Evolutionary conservation across 768 basidiomycete genomes (phyloP).

Genomic region (Scleroderma bovista): DNA sequence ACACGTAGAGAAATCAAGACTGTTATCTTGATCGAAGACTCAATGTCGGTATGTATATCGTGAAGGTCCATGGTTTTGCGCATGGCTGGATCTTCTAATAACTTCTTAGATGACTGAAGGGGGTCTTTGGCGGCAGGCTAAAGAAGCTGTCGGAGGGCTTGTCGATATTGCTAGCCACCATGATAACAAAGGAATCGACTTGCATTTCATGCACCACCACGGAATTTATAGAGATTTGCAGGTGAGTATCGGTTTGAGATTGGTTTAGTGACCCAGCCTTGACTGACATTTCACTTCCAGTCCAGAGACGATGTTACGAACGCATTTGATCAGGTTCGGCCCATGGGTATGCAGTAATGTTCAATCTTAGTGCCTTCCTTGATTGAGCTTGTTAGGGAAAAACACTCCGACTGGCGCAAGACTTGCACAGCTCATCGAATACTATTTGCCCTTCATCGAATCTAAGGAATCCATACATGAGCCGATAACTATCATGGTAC

Average conservation of each 20-base stretch:
- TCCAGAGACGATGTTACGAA: conserved; percentile 15
- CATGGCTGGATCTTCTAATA: too few species aligned
- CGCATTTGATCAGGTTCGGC: conserved; percentile 22
- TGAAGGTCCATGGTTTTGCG: too few species aligned
- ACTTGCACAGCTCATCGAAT: conserved; percentile 31
- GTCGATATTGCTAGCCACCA: conserved; percentile 32
- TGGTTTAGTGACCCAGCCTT: background rate
- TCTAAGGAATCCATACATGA: conserved; percentile 24
- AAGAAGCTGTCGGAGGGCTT: conserved; percentile 38
- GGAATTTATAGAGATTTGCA: conserved; percentile 25
- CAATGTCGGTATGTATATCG: too few species aligned
- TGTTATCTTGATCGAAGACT: too few species aligned
- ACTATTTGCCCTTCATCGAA: conserved; percentile 32
- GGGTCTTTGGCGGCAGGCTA: conserved; percentile 32
- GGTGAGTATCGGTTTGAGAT: conserved; percentile 1
- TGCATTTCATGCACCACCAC: conserved; percentile 36
- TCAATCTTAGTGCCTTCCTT: background rate
- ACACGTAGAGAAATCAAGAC: too few species aligned
- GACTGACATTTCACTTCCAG: conserved; percentile 6
- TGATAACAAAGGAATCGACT: conserved; percentile 34
- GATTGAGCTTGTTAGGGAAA: conserved; percentile 12
- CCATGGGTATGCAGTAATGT: conserved; percentile 13
- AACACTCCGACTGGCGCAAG: conserved; percentile 36
- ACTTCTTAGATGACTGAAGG: conserved; percentile 33
- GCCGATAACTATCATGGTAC: conserved; percentile 31